A percentile compares a stretch with the other conserved stretches of the same genome.
Conservation (phyloP, 768 basidiomycete genomes). For the Boletus rex-veris region DNA sequence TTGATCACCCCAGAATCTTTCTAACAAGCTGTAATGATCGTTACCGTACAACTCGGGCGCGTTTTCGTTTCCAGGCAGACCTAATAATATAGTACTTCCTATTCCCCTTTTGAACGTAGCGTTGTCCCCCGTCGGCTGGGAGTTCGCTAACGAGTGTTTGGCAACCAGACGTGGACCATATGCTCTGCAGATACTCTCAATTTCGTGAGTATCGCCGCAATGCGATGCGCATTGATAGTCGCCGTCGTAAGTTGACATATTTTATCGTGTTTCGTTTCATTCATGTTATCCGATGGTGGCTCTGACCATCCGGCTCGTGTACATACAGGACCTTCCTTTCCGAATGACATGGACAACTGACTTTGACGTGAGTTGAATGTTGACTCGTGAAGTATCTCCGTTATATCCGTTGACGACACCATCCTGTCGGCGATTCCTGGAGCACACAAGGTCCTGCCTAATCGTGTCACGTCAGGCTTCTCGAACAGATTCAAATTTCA, state of each 20-base stretch:
- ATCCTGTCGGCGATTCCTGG: no score
- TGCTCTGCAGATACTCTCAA: no score
- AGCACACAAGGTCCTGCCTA: no score
- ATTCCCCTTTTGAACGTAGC: constrained; percentile 2
- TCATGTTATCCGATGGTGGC: background rate
- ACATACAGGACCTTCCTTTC: background rate
- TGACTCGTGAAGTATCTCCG: background rate
- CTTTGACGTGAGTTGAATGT: background rate
- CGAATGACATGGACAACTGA: background rate
- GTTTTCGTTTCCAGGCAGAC: background rate
- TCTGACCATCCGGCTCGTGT: background rate
- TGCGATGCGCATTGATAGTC: no score
- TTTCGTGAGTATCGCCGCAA: background rate
- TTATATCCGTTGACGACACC: background rate
- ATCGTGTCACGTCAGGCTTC: background rate
- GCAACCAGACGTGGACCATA: background rate
- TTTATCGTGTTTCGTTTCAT: background rate
- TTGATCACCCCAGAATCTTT: background rate
- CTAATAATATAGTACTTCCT: background rate
- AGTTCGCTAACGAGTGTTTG: background rate
- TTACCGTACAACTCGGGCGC: background rate
- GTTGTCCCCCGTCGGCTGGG: background rate
- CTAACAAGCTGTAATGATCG: background rate
- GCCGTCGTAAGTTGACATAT: no score
- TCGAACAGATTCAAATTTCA: background rate